Percentiles rank a stretch among this genome's conserved stretches.
Conservation (phyloP, 805 yeast species). For the Pichia kluyveri region DNA sequence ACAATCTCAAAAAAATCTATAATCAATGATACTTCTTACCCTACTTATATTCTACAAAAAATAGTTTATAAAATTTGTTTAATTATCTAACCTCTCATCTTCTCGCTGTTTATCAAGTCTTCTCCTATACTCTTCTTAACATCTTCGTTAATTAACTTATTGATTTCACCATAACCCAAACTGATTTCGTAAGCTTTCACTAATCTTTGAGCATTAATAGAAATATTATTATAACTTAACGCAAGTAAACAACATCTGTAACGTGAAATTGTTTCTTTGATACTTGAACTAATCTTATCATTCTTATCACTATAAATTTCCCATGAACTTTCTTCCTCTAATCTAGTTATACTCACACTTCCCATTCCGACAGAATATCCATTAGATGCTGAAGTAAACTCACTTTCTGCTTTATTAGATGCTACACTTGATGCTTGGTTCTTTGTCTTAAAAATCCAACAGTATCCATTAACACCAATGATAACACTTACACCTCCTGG, state of each 20-base stretch:
- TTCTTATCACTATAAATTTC: constrained; percentile 90
- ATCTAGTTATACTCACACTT: constrained; percentile 64
- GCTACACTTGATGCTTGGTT: constrained; percentile 8
- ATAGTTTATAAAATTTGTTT: neutral
- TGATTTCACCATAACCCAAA: constrained; percentile 61
- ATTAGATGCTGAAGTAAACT: constrained; percentile 20
- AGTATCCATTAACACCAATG: constrained; percentile 88
- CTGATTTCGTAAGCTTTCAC: constrained; percentile 84
- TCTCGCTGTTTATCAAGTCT: constrained; percentile 62
- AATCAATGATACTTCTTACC: constrained; percentile 2
- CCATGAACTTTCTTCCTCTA: constrained; percentile 86
- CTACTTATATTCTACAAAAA: neutral
- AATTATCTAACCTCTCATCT: constrained; percentile 51
- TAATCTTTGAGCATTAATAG: constrained; percentile 75
- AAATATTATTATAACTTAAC: constrained; percentile 74
- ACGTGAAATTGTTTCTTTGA: constrained; percentile 69
- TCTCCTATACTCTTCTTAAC: constrained; percentile 65
- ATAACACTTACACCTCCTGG: constrained; percentile 92
- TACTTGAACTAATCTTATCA: constrained; percentile 53
- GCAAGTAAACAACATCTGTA: constrained; percentile 81
- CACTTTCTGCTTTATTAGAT: constrained; percentile 28
- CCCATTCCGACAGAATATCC: constrained; percentile 49
- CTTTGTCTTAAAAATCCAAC: constrained; percentile 79
- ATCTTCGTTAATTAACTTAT: constrained; percentile 64
- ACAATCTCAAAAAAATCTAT: constrained; percentile 34